Evolutionary conservation across 257 asterid genomes (phyloP).

Genomic region (Leonotis leonurus): DNA sequence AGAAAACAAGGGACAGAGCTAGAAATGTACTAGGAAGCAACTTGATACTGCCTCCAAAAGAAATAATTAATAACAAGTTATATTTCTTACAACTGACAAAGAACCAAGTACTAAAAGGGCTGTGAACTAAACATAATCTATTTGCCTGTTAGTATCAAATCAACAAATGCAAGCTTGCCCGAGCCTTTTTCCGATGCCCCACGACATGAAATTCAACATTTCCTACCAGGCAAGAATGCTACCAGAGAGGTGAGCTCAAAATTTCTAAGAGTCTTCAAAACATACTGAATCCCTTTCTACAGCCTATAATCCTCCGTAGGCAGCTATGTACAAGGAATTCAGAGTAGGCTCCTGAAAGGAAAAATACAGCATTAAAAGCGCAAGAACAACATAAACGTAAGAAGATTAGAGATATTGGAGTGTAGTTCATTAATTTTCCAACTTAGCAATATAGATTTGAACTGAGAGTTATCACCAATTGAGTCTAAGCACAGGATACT

Average conservation of each 20-base stretch:
- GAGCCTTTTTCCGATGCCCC: constrained; percentile 23
- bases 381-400: no score
- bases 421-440: no score
- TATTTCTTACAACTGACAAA: constrained; percentile 38
- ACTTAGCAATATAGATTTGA: no score
- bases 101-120: constrained; percentile 31
- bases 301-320: no score
- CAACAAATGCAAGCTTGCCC: constrained; percentile 34
- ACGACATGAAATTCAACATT: constrained; percentile 8
- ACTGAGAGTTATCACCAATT: no score
- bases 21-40: constrained; percentile 32
- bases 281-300: constrained; percentile 23
- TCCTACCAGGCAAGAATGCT: constrained; percentile 29
- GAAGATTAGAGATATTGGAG: no score
- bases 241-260: constrained; percentile 38
- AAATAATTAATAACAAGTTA: constrained; percentile 38
- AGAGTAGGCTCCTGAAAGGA: no score
- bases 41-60: constrained; percentile 32
- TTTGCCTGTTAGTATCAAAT: constrained; percentile 34
- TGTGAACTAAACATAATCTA: constrained; percentile 27
- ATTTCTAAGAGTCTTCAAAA: no score
- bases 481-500: no score
- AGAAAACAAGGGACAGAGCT: neutral
- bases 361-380: no score
- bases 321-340: no score